phyloP scores from a whole-genome alignment of 2,329 filamentous ascomycete species.

The Blastomyces emzantsi region DNA sequence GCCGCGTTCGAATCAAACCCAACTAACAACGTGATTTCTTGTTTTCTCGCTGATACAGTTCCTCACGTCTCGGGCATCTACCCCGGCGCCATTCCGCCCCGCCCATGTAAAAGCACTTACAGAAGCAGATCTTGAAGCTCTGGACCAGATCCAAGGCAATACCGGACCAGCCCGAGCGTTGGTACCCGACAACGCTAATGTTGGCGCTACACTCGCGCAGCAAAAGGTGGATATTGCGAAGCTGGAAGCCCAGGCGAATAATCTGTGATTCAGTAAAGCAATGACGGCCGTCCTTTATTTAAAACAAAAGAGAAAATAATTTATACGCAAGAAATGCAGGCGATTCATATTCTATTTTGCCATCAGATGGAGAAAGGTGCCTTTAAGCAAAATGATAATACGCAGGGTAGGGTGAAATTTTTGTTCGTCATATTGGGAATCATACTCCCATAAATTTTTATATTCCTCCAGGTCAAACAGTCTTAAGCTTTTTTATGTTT shows the following conservation, averaged over 20 bases:
- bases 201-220: constrained; percentile 7
- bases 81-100: constrained; percentile 55
- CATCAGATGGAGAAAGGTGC: no score
- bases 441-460: not conserved
- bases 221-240: constrained; percentile 18
- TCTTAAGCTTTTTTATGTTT: no score
- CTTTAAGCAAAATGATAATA: no score
- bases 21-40: not conserved
- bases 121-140: constrained; percentile 36
- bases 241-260: constrained; percentile 16
- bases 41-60: constrained; percentile 47
- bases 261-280: constrained; percentile 7
- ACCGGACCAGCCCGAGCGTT: constrained; percentile 16
- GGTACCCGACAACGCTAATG: constrained; percentile 13
- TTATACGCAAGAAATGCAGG: no score
- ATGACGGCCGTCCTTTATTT: not conserved
- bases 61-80: constrained; percentile 57
- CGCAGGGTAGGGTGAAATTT: not conserved
- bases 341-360: no score
- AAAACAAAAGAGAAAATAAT: no score
- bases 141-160: constrained; percentile 29
- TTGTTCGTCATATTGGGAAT: not conserved
- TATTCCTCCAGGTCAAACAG: no score
- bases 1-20: not conserved
- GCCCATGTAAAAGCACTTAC: constrained; percentile 46